Evolutionary conservation across 202 grass and related monocot species (phyloP), one percentile per base, ranked within the genome.

Genomic region (Bolboschoenoplectus hybrid): DNA sequence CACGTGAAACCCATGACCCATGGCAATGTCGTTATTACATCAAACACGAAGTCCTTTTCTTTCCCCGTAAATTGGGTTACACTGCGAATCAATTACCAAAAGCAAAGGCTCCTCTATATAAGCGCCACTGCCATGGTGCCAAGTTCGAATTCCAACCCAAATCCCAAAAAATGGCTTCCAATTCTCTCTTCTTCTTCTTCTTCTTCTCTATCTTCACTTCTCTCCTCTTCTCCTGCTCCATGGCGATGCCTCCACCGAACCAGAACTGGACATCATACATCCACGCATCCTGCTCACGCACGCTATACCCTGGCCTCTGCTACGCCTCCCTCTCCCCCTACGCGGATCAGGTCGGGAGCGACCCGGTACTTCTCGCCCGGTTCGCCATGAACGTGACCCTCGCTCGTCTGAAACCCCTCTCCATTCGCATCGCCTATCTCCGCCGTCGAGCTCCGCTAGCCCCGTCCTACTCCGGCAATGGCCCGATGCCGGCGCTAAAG

Each of bases 241-340:
- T 74, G 51, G 35, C 39, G 1, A 87, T 50, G 9, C 40, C 69
- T 3, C 32, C 44, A 63, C 4, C 41, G 5, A 3, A 63, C 2
- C 19, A 51, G 11, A 4, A 14, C 9, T 1, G 20, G 46, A 58
- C 77, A 45, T 61, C 72, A 1, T 88, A 64, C 87, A 87, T 93
- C 76, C 88, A 84, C 26, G 6, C 50, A 2, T 35, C 80, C 7
- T 95, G 93, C 77, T 45, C n/a, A 3, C 84, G 64, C 44, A 95
- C 93, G 67, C 84, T 68, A 14, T 88, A 91, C 81, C 75, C 70
- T 14, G 9, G 39, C 0, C 75, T 91, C 76, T 95, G 93, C 80
- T 89, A 82, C 53, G 71, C 60, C 13, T 83, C 91, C 39, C 91
- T 93, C 71, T 74, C 87, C 7, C 64, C 81, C 3, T 87, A 90